Conservation (phyloP, 2,329 filamentous ascomycete species). For the Bipolaris oryzae region DNA sequence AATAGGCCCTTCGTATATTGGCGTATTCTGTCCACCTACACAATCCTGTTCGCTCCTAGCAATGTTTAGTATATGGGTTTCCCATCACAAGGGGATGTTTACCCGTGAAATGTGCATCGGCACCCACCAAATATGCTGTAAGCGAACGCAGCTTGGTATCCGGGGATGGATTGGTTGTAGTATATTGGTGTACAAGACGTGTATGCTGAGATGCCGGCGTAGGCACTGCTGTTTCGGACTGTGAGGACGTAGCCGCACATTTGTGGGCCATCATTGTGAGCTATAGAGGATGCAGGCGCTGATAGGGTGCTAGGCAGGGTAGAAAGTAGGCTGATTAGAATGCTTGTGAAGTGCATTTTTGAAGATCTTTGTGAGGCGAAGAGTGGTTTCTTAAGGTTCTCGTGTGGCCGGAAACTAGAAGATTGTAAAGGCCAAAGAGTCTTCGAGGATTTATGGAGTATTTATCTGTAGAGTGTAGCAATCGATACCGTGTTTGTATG, state of each 20-base stretch:
- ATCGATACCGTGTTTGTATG: neutral
- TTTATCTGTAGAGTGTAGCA: neutral
- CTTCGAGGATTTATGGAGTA: neutral
- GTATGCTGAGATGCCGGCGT: constrained; percentile 12
- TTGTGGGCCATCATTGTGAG: constrained; percentile 7
- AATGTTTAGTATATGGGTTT: neutral
- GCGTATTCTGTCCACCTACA: neutral
- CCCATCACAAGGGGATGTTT: neutral
- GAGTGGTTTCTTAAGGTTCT: neutral
- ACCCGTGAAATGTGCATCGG: constrained; percentile 15
- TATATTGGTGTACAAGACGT: constrained; percentile 11
- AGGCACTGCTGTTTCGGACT: constrained; percentile 15
- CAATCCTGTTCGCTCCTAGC: constrained; percentile 12
- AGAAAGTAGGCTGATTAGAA: neutral
- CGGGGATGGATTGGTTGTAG: constrained; percentile 14
- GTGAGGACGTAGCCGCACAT: constrained; percentile 23
- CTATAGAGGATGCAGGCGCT: neutral
- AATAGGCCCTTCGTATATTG: constrained; percentile 11
- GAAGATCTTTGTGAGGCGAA: neutral
- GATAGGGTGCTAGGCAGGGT: neutral
- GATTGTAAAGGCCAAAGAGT: neutral
- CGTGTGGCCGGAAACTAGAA: neutral
- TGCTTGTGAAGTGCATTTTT: neutral
- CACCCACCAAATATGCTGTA: constrained; percentile 18
- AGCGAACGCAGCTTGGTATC: constrained; percentile 15